Base-by-base conservation (phyloP, 1,284 basidiomycete species). In the Ganoderma resinaceum region DNA sequence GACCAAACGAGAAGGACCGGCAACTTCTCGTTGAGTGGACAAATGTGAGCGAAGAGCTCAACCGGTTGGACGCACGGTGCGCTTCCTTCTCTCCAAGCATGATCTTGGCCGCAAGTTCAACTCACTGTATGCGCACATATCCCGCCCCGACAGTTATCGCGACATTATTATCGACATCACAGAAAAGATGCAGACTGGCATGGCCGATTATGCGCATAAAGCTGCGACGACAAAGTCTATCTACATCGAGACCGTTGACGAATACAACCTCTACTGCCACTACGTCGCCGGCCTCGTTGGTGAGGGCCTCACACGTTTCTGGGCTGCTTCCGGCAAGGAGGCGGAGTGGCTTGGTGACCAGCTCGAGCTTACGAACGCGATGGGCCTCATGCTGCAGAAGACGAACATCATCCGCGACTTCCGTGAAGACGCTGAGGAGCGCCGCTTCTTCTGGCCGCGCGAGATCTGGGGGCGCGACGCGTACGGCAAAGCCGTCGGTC, bases 201-300 rank as follows among this genome's bases (percentile, higher is more conserved):
- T 99, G 98, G 96, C 97, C 38, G 95, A 97, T 80, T 99, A 94
- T 78, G 91, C 94, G 2, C 93, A 95, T 76, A 89, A 92, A 74
- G 91, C 95, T 6, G 92, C 90, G 1, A 88, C 88, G 16, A 89
- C 90, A 3, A 86, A 88, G 62, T 83, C 86, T 55, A 87, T 91
- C 62, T 93, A 92, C 77, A 85, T 97, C 69, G 86, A 89, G 66
- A 90, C 91, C 12, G 82, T 95, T 71, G 84, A 88, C 58, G 96
- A 98, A 75, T 98, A 97, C 81, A 96, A 99, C 80, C 87, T 99
- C 14, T 99, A 99, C 83, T 99, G 98, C 79, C 97, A 99, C 82
- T 99, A 98, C 80, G 98, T 99, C 71, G 98, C 97, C 3, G 98
- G 97, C 2, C 90, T 99, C 66, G 97, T 99, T 70, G 98, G 97